These are phyloP conservation scores for Protostelium mycophagum DNA, from an alignment of 78 protist species.

Conservation along the genomic window DNA sequence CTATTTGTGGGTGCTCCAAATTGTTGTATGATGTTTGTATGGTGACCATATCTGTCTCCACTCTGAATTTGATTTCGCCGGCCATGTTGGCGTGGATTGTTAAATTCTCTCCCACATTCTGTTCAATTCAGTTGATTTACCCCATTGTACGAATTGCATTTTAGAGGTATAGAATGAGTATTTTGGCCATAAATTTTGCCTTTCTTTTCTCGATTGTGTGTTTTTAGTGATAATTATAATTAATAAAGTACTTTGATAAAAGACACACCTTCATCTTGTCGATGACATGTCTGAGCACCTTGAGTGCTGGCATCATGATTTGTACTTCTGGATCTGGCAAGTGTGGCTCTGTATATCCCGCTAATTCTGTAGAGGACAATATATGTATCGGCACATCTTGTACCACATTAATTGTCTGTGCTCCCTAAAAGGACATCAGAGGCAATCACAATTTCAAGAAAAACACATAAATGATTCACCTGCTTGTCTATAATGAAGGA, in stretches of 20 bases:
- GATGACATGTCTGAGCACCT: neutral
- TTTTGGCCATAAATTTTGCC: no score
- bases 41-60: neutral
- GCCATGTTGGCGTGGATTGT: slow-evolving; percentile 2
- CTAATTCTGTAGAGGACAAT: neutral
- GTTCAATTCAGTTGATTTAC: no score
- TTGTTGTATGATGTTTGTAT: neutral
- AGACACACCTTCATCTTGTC: slow-evolving; percentile 6
- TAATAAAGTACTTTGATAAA: no score
- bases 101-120: neutral
- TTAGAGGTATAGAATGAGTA: no score
- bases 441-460: neutral
- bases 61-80: neutral
- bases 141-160: no score
- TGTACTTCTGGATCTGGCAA: slow-evolving; percentile 1
- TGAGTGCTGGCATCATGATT: slow-evolving; percentile 5
- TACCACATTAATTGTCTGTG: neutral
- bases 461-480: neutral
- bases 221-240: no score
- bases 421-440: neutral
- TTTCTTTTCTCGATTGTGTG: no score
- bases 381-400: neutral
- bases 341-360: neutral
- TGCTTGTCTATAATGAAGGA: neutral
- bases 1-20: slow-evolving; percentile 6